These are phyloP conservation scores for Fusarium tupiense DNA, from an alignment of 2,329 filamentous ascomycete genomes.

Conservation along the genomic window DNA sequence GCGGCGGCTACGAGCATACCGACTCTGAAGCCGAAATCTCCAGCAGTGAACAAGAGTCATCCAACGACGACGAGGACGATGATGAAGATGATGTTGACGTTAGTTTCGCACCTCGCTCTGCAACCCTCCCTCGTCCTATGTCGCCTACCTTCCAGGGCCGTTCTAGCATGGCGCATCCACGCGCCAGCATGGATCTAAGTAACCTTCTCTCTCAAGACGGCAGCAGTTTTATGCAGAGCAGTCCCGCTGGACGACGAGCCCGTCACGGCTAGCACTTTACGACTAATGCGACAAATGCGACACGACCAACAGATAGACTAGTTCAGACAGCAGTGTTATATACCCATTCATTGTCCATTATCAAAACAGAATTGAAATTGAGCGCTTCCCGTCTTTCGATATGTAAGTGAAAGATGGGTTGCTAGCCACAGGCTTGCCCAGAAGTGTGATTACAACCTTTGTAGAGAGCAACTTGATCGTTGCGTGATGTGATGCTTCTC, in stretches of 20 bases:
- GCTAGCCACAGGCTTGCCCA: constrained; percentile 25
- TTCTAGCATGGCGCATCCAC: constrained; percentile 40
- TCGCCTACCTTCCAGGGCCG: constrained; percentile 51
- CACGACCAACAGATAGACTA: constrained; percentile 18
- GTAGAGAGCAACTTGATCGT: constrained; percentile 28
- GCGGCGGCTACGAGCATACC: constrained; percentile 78
- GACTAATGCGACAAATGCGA: constrained; percentile 24
- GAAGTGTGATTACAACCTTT: constrained; percentile 33
- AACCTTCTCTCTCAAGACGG: constrained; percentile 65
- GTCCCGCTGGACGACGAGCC: constrained; percentile 58
- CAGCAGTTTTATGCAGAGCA: constrained; percentile 66
- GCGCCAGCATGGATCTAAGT: constrained; percentile 66
- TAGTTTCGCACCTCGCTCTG: constrained; percentile 53
- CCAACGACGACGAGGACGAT: constrained; percentile 46
- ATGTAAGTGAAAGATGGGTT: neutral
- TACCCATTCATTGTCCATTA: constrained; percentile 36
- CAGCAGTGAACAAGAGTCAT: constrained; percentile 58
- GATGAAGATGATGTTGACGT: constrained; percentile 46
- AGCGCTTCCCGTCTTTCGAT: constrained; percentile 11
- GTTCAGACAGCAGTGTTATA: constrained; percentile 33
- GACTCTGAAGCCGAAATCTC: constrained; percentile 75
- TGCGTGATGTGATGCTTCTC: constrained; percentile 25
- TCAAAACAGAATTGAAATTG: constrained; percentile 28
- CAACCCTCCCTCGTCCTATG: constrained; percentile 47
- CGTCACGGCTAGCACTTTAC: constrained; percentile 39